Evolutionary conservation across 2,329 filamentous ascomycete genomes (phyloP).

Genomic region (Verticillium tricorpus): DNA sequence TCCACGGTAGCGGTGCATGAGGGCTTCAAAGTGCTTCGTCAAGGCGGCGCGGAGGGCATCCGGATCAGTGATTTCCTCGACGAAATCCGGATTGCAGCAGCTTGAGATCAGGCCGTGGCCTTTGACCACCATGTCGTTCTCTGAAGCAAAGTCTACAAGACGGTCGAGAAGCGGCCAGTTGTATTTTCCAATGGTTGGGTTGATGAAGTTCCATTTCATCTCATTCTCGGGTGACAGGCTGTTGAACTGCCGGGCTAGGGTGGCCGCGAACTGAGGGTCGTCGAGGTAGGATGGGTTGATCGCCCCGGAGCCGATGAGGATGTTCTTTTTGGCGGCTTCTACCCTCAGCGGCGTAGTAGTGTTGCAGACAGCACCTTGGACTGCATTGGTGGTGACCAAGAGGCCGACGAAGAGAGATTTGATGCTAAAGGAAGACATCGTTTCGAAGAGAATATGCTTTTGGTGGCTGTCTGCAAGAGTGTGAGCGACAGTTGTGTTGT

Average conservation of each 20-base stretch:
- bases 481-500: not conserved
- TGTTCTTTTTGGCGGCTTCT: conserved; percentile 5
- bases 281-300: conserved; percentile 8
- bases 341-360: conserved; percentile 1
- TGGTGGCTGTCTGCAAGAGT: not conserved
- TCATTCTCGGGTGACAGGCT: conserved; percentile 8
- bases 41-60: conserved; percentile 50
- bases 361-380: not conserved
- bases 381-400: not conserved
- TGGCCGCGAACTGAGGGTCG: conserved; percentile 4
- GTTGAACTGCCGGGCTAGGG: conserved; percentile 7
- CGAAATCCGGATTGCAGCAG: conserved; percentile 54
- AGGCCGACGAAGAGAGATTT: not conserved
- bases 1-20: conserved; percentile 57
- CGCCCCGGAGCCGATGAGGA: conserved; percentile 7
- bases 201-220: conserved; percentile 7
- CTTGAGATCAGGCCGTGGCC: conserved; percentile 66
- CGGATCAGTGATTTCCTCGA: conserved; percentile 49
- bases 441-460: not conserved
- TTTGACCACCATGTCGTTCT: conserved; percentile 54
- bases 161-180: conserved; percentile 51
- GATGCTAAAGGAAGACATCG: not conserved
- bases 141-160: conserved; percentile 51
- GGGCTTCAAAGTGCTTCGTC: conserved; percentile 53
- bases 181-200: conserved; percentile 38